phyloP scores from a whole-genome alignment of 2,329 filamentous ascomycete genomes.

The Xylariaceae sp. region DNA sequence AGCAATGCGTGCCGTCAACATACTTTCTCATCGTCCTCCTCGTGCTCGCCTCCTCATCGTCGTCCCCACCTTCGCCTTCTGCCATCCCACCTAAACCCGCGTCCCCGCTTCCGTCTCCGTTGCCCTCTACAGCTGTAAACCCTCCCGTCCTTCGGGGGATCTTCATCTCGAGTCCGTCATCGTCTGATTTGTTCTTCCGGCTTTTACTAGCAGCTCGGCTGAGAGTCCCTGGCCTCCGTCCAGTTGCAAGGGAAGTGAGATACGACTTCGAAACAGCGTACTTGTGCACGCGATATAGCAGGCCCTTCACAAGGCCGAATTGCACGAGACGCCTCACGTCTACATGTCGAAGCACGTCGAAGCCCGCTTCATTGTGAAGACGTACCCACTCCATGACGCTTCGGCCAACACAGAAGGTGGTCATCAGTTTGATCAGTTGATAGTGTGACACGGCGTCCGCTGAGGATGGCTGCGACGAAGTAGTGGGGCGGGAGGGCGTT shows the following conservation, averaged over 20 bases:
- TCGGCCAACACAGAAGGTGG: conserved; percentile 75
- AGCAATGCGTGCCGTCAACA: conserved; percentile 69
- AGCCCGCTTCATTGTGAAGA: conserved; percentile 62
- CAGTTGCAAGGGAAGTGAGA: conserved; percentile 52
- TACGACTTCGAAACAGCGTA: conserved; percentile 72
- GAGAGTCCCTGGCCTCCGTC: conserved; percentile 36
- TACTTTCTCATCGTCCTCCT: conserved; percentile 55
- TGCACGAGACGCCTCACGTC: conserved; percentile 90
- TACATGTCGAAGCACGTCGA: conserved; percentile 67
- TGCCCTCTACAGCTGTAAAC: conserved; percentile 4
- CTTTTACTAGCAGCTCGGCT: conserved; percentile 17
- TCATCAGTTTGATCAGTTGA: conserved; percentile 78
- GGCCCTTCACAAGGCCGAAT: conserved; percentile 93
- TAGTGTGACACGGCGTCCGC: conserved; percentile 40
- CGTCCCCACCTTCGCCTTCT: conserved; percentile 17
- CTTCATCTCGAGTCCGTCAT: conserved; percentile 16
- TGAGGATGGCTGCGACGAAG: not conserved
- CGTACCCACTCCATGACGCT: conserved; percentile 86
- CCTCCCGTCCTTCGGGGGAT: not conserved
- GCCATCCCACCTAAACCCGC: conserved; percentile 1
- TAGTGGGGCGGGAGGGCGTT: conserved; percentile 3
- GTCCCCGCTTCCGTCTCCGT: conserved; percentile 15
- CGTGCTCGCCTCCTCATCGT: conserved; percentile 24
- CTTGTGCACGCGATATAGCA: conserved; percentile 88
- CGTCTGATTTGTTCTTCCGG: conserved; percentile 1